These are phyloP conservation scores for Alectoria sarmentosa DNA, from an alignment of 495 filamentous ascomycete genomes.

Conservation along the genomic window DNA sequence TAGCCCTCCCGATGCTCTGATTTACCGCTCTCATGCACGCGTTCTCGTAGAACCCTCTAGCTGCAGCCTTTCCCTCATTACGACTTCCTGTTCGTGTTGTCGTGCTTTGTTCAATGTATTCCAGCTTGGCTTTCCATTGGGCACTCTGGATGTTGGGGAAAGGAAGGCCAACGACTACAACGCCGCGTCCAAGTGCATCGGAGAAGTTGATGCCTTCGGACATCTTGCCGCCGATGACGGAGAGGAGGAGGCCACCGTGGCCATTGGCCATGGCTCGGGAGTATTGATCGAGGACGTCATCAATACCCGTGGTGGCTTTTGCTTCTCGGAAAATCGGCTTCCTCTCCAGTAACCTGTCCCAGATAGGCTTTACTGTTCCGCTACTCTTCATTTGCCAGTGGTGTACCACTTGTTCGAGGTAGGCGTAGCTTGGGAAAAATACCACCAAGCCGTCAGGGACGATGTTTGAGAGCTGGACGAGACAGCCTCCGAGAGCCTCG, in stretches of 20 bases:
- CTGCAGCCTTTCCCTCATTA: conserved; percentile 55
- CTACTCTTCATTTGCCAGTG: conserved; percentile 52
- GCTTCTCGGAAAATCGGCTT: conserved; percentile 64
- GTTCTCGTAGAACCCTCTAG: conserved; percentile 86
- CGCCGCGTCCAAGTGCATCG: conserved; percentile 79
- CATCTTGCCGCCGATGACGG: conserved; percentile 90
- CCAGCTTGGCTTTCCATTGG: conserved; percentile 86
- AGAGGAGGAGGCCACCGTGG: conserved; percentile 75
- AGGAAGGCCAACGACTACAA: conserved; percentile 82
- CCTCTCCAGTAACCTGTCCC: conserved; percentile 42
- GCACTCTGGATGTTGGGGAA: conserved; percentile 87
- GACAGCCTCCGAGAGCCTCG: conserved; percentile 61
- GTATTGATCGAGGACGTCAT: conserved; percentile 67
- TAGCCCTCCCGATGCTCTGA: conserved; percentile 89
- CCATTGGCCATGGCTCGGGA: conserved; percentile 55
- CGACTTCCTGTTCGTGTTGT: conserved; percentile 31
- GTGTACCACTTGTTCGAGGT: conserved; percentile 64
- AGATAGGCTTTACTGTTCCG: conserved; percentile 35
- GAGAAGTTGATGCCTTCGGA: conserved; percentile 99
- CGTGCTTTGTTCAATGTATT: conserved; percentile 72
- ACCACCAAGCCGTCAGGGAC: conserved; percentile 92
- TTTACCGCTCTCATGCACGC: conserved; percentile 95
- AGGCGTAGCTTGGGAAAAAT: conserved; percentile 93
- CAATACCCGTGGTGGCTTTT: conserved; percentile 46
- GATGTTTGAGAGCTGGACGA: conserved; percentile 60